A percentile compares a stretch with the other conserved stretches of the same genome.
Conservation (phyloP, 2,329 filamentous ascomycete genomes). For the Lecanoromycetidae sp. region DNA sequence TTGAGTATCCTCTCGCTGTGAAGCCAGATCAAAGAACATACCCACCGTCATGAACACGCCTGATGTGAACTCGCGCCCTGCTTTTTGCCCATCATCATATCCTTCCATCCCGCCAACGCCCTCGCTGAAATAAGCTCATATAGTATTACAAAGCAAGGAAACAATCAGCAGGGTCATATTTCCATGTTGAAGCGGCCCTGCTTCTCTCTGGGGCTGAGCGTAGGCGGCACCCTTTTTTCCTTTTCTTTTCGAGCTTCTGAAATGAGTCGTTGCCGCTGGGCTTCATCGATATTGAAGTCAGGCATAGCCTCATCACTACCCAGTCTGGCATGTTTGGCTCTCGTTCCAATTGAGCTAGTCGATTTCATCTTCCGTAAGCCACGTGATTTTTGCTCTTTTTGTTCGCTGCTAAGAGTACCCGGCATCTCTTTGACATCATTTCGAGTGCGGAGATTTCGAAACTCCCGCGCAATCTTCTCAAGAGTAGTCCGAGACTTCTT, state of each 20-base stretch:
- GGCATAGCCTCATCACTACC: conserved; percentile 22
- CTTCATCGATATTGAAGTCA: conserved; percentile 38
- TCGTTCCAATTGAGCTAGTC: conserved; percentile 21
- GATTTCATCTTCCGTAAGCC: conserved; percentile 28
- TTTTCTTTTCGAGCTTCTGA: conserved; percentile 31
- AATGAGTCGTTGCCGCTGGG: conserved; percentile 35
- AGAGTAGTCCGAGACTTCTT: conserved; percentile 37
- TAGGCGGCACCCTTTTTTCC: conserved; percentile 9
- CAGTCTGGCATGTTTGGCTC: conserved; percentile 25
- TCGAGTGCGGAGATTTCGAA: conserved; percentile 46
- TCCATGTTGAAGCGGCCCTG: not conserved
- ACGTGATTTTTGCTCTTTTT: conserved; percentile 18
- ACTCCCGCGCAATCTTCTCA: conserved; percentile 47
- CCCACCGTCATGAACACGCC: too few relatives aligned
- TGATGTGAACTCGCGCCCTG: too few relatives aligned
- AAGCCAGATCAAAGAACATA: too few relatives aligned
- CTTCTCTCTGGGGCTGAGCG: not conserved
- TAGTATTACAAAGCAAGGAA: conserved; percentile 2
- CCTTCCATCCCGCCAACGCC: conserved; percentile 9
- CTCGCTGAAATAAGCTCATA: conserved; percentile 1
- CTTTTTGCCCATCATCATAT: conserved; percentile 3
- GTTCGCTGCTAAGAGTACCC: conserved; percentile 2
- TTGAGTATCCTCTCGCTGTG: too few relatives aligned
- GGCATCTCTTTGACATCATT: conserved; percentile 39
- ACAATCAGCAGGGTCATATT: not conserved